Percentiles rank a stretch among this genome's conserved stretches.
Conservation (phyloP, 192 early-diverging fungal species). For the Lobosporangium transversale region DNA sequence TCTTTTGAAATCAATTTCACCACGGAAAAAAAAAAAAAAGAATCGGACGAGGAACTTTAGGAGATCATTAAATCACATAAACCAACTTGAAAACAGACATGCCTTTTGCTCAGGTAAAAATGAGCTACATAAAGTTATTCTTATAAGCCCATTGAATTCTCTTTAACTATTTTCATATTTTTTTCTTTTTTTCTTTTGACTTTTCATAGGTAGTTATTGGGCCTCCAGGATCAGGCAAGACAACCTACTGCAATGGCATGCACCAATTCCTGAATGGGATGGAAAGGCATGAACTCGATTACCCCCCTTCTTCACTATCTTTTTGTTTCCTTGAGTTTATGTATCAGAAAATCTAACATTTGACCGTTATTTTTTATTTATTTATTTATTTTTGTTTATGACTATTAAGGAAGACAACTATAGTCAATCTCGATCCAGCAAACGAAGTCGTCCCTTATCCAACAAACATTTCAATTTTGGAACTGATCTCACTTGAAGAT, state of each 20-base stretch:
- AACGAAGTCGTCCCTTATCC: slow-evolving; percentile 89
- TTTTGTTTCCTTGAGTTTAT: too few species aligned
- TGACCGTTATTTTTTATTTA: background rate
- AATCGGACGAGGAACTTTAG: too few species aligned
- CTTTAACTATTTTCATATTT: background rate
- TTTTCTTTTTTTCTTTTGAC: background rate
- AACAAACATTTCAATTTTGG: slow-evolving; percentile 83
- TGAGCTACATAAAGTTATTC: too few species aligned
- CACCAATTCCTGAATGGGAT: slow-evolving; percentile 87
- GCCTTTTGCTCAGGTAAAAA: slow-evolving; percentile 46
- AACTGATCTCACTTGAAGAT: slow-evolving; percentile 93
- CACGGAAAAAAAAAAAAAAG: too few species aligned
- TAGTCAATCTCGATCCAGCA: slow-evolving; percentile 99
- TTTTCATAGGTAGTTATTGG: slow-evolving; percentile 86
- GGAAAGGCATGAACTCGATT: slow-evolving; percentile 57
- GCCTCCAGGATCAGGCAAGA: slow-evolving; percentile 94
- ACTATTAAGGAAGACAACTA: slow-evolving; percentile 74
- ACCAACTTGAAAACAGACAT: background rate
- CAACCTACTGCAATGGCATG: slow-evolving; percentile 93
- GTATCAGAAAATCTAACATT: too few species aligned
- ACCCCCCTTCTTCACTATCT: too few species aligned
- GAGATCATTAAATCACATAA: background rate
- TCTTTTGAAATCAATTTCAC: too few species aligned
- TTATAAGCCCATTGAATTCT: too few species aligned
- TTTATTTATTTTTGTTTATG: background rate